Evolutionary conservation across 2,329 filamentous ascomycete species (phyloP), one percentile per base, ranked within the genome.

Genomic region (Paecilomyces variotii): DNA sequence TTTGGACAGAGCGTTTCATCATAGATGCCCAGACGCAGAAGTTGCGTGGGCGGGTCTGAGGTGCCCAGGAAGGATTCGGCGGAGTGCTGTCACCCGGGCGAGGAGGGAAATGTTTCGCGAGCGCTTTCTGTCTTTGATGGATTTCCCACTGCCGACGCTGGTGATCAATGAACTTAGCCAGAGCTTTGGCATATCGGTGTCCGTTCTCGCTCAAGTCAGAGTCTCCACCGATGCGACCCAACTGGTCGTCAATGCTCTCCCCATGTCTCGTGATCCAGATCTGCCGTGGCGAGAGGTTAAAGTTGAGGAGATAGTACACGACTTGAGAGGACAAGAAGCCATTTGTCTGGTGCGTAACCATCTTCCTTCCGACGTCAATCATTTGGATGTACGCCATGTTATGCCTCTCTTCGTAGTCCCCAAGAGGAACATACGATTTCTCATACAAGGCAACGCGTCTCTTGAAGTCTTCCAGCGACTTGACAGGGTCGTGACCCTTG

Each of bases 1-100:
- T 95, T 70, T 96, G 86, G 55, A 94, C 87, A 60, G 90, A 91
- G 63, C 94, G 89, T 71, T 89, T 88, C 62, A 99, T 84, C 93
- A 97, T 97, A 2, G 90, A 96, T 0, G 93, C 97, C 94, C 94
- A 99, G 14, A 99, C 90, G 73, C 94, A 99, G 71, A 97, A 97
- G 71, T 96, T 96, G 68, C 89, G 83, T 30, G 88, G 84, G 30
- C 86, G 78, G 54, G 87, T 86, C 56, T 76, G 74, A 1, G 71
- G 71, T 19, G 76, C 71, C 57, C 82, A 87, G 70, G 96, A 90
- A 0, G 94, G 94, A 68, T 99, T 97, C 0, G 94, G 94, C 3
- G 94, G 94, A 0, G 94, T 97, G 64, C 89, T 89, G 74, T 97
- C 93, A 58, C 94, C 94, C 0, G 92, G 88, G 50, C 87, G 83